Evolutionary conservation across 164 flowering plant genomes (phyloP), one percentile per base, ranked within the genome.

Genomic region (Taxillus chinensis): DNA sequence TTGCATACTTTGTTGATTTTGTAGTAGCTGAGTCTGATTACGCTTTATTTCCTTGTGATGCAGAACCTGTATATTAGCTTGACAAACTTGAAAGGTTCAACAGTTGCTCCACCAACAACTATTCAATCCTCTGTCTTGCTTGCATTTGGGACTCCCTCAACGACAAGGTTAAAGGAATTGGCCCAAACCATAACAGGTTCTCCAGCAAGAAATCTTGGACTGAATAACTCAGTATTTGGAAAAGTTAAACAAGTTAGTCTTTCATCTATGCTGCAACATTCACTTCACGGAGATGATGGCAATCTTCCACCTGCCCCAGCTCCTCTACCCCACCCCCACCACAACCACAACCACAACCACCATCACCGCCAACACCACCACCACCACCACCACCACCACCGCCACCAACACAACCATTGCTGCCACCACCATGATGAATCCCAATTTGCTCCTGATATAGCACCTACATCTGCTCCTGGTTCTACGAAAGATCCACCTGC

Each of bases 51-150:
- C 72, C 71, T 38, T 67, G 41, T 42, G 8, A 39, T 82, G 80
- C 89, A 92, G 98, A 89, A 85, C 77, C 73, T 92, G 75, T 89
- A 87, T 67, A 72, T 92, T 58, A 73, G 78, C 52, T 77, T 92
- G 75, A 79, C 85, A 17, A 92, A 92, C 77, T 64, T 64, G 11
- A 62, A 68, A 62, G 98, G 98, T 41, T 92, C 98, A 38, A 92
- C 96, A 10, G 72, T 87, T 52, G 72, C 67, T 65, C 82, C 86
- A 16, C 96, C 96, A 10, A 80, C 85, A 8, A 89, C 74, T 11
- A 82, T 92, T 63, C 81, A 84, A 77, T 71, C 89, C 41, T 83
- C 80, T 67, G 87, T 92, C 63, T 67, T 89, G 39, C 73, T 80
- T 58, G 80, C 87, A 14, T 72, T 92, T 63, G 91, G 97, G 42